Evolutionary conservation across 2,329 filamentous ascomycete genomes (phyloP), one percentile per base, ranked within the genome.

Genomic region (Scedosporium minutisporum): DNA sequence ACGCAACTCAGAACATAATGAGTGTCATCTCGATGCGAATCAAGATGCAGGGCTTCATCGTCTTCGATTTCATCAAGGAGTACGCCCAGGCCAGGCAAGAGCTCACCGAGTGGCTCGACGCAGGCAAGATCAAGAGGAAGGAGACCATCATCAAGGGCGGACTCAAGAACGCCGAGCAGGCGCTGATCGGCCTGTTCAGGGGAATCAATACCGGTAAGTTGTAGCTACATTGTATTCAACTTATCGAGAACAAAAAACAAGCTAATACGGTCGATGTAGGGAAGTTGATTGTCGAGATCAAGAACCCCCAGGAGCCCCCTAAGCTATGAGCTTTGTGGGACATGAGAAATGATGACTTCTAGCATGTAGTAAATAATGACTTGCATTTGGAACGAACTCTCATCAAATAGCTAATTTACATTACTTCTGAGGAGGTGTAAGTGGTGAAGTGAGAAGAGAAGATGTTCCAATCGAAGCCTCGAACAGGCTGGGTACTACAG

Each of bases 111-210:
- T 92, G 89, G 88, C 71, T 91, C n/a, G 76, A 77, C 1, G 84
- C 90, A 70, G 89, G 89, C 59, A 90, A 87, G 75, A 73, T 93
- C 65, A 85, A 89, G 80, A 76, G 85, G 63, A 86, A 87, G 71
- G 87, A 91, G 73, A 87, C 86, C 2, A 82, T 93, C 63, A 73
- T 91, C 65, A 82, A 82, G 67, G 88, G 88, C n/a, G 89, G 89
- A 0, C 73, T 92, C 12, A 75, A 77, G 63, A 79, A 79, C 42
- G 87, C 88, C 1, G 86, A 89, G 63, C 74, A 83, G 66, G 86
- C 82, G 0, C 77, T 92, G 61, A 73, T 84, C 12, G 80, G 84
- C 64, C 73, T 93, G 63, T 92, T 87, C 71, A 78, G 83, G 58
- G 89, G 89, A 48, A 76, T 79, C 16, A 93, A 93, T 71, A 90